These are phyloP conservation scores for Yamadazyma oceani DNA, from an alignment of 1,139 yeast species.

Conservation along the genomic window DNA sequence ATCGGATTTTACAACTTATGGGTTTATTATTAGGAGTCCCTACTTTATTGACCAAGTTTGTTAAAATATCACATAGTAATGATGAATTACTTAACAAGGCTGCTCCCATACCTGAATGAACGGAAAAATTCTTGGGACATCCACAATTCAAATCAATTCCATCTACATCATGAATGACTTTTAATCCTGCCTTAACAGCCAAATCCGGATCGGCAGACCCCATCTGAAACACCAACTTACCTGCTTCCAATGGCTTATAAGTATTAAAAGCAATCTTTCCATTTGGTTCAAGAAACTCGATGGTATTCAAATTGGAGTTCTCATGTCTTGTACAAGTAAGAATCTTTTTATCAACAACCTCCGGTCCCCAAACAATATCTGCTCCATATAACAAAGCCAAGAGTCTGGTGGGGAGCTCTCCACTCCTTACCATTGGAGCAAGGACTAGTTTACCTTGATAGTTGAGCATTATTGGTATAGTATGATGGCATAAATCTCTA, in stretches of 20 bases:
- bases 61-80: slow-evolving; percentile 63
- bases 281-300: slow-evolving; percentile 51
- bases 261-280: slow-evolving; percentile 68
- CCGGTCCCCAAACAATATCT: slow-evolving; percentile 96
- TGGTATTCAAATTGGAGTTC: slow-evolving; percentile 56
- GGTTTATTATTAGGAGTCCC: slow-evolving; percentile 78
- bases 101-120: slow-evolving; percentile 97
- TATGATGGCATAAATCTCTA: no score
- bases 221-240: slow-evolving; percentile 77
- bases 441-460: slow-evolving; percentile 68
- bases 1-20: slow-evolving; percentile 85
- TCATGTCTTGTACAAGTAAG: slow-evolving; percentile 63
- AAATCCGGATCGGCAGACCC: slow-evolving; percentile 83
- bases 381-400: slow-evolving; percentile 82
- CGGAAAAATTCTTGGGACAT: slow-evolving; percentile 87
- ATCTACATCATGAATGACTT: slow-evolving; percentile 81
- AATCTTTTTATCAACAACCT: slow-evolving; percentile 82
- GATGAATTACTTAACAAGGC: slow-evolving; percentile 85
- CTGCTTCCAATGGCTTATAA: slow-evolving; percentile 57
- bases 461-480: slow-evolving; percentile 14
- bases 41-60: slow-evolving; percentile 68
- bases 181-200: slow-evolving; percentile 83
- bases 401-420: slow-evolving; percentile 87
- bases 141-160: slow-evolving; percentile 96
- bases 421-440: slow-evolving; percentile 96